Conservation (phyloP, 257 asterid genomes). For the Lithospermum erythrorhizon region DNA sequence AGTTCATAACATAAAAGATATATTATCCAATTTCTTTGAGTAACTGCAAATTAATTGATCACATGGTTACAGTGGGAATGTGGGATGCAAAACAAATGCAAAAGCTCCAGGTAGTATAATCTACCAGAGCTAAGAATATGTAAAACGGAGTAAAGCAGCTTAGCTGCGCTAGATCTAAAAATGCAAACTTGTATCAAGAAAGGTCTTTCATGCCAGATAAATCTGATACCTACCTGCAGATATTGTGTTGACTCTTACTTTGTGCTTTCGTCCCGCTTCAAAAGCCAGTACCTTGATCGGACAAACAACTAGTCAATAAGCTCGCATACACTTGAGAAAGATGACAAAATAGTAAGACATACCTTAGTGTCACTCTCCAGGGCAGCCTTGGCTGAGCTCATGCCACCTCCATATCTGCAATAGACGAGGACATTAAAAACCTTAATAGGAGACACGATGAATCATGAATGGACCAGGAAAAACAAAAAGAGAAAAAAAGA, state of each 20-base stretch:
- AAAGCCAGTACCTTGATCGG: constrained; percentile 75
- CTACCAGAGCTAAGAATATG: neutral
- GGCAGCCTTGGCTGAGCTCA: constrained; percentile 97
- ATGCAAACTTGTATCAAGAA: neutral
- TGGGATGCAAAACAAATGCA: no score
- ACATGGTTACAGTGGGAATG: no score
- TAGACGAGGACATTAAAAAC: constrained; percentile 5
- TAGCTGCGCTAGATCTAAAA: neutral
- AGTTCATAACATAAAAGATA: no score
- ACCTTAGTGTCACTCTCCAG: constrained; percentile 89
- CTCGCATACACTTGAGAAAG: constrained; percentile 1
- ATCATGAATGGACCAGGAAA: neutral
- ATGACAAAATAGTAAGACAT: constrained; percentile 15
- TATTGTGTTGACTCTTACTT: constrained; percentile 83
- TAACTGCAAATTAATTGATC: no score
- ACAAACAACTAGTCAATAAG: constrained; percentile 7
- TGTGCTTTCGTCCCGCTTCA: constrained; percentile 87
- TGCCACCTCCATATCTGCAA: constrained; percentile 88
- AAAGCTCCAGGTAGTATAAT: neutral
- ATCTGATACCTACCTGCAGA: constrained; percentile 62
- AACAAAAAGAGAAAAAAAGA: neutral
- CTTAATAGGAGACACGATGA: neutral
- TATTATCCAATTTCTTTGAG: no score
- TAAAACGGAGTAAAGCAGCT: neutral
- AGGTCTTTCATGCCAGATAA: neutral